phyloP scores from a whole-genome alignment of 208 protist species.

The Trypanosoma scelopori region DNA sequence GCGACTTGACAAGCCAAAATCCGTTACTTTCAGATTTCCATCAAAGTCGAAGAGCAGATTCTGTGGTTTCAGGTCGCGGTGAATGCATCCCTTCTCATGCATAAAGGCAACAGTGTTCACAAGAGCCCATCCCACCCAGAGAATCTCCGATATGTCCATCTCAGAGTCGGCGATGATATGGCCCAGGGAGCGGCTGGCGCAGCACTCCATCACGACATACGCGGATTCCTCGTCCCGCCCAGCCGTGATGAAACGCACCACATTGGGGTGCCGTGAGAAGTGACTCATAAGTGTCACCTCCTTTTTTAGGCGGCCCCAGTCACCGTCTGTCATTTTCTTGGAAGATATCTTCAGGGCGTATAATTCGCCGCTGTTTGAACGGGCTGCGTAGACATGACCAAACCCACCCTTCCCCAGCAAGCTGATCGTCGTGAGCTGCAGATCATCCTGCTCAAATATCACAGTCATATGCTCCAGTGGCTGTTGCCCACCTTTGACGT shows the following conservation, averaged over 20 bases:
- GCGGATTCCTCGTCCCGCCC: slow-evolving; percentile 67
- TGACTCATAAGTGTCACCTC: slow-evolving; percentile 87
- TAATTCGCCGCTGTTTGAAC: slow-evolving; percentile 66
- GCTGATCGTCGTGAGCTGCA: slow-evolving; percentile 60
- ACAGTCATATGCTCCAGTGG: slow-evolving; percentile 71
- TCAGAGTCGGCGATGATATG: slow-evolving; percentile 66
- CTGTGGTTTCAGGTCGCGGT: slow-evolving; percentile 90
- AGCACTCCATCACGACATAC: slow-evolving; percentile 90
- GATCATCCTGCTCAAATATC: slow-evolving; percentile 68
- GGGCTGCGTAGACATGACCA: slow-evolving; percentile 77
- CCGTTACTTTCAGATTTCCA: slow-evolving; percentile 91
- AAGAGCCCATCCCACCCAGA: slow-evolving; percentile 86
- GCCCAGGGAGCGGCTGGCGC: slow-evolving; percentile 68
- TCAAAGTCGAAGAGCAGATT: slow-evolving; percentile 91
- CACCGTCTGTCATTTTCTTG: slow-evolving; percentile 76
- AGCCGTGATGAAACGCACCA: slow-evolving; percentile 80
- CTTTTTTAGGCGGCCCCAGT: slow-evolving; percentile 82
- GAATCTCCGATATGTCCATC: slow-evolving; percentile 69
- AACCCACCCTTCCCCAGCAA: slow-evolving; percentile 86
- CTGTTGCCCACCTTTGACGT: slow-evolving; percentile 42
- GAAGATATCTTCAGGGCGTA: slow-evolving; percentile 88
- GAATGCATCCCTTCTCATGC: slow-evolving; percentile 86
- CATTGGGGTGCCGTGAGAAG: slow-evolving; percentile 86
- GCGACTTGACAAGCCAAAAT: slow-evolving; percentile 88
- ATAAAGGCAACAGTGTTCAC: slow-evolving; percentile 83